Base-by-base conservation (phyloP, 768 basidiomycete genomes). In the Boletus reticulatus region DNA sequence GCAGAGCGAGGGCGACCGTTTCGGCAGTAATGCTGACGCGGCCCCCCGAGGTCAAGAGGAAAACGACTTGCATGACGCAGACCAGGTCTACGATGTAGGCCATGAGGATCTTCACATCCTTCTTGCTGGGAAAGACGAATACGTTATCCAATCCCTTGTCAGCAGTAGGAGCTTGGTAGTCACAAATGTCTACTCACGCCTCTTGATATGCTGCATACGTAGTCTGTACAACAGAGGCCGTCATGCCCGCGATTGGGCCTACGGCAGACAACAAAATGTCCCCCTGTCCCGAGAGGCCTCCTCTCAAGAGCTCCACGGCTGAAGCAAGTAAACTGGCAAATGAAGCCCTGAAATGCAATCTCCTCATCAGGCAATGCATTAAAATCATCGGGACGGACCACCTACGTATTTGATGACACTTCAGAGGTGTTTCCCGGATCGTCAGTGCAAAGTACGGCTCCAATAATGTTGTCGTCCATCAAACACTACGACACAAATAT, bases 51-150 rank as follows among this genome's bases (percentile, higher is more conserved):
- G 49, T 31, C 19, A 62, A 3, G 34, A 57, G 20, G 29, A 48
- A 62, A 16, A 58, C 5, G 16, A 29, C 34, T 24, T 62, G 61
- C 61, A 62, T 62, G 52, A 59, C 43, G 24, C 51, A 62, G 19
- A 59, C 45, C 24, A 62, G 17, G 49, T 58, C 45, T 4, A 62
- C 43, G 22, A 58, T 58, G 45, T 53, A 62, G 22, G 31, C 46
- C 49, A 62, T 62, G 32, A 62, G 37, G 17, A 59, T 22, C n/a
- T 54, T 62, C n/a, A 51, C 61, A 16, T 51, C 49, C 22, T 31
- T 51, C 38, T 50, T 48, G 6, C 61, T 60, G 12, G 16, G 36
- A n/a, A 31, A 6, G 41, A 36, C 29, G 12, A 24, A 32, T 27
- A 13, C 34, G 4, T 4, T 6, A 2, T 2, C 14, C 1, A n/a